A percentile compares a stretch with the other conserved stretches of the same genome.
Evolutionary conservation across 140 eudicot genomes (phyloP).

Genomic region (Cichorium intybus): DNA sequence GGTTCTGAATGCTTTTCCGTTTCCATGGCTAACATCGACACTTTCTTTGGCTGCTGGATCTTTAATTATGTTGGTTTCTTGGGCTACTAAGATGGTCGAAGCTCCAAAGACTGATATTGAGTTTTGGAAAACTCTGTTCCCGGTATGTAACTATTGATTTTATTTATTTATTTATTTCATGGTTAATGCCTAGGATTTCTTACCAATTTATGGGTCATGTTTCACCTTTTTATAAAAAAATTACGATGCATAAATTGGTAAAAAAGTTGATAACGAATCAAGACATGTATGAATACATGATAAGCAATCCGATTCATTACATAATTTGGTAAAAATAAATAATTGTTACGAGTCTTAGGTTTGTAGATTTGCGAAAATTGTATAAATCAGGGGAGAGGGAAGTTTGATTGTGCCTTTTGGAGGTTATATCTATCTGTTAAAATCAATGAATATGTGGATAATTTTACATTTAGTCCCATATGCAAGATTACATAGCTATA

Average conservation of each 20-base stretch:
- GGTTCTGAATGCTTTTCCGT: conserved; percentile 68
- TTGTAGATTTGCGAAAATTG: no score
- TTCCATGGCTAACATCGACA: conserved; percentile 61
- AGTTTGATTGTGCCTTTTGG: no score
- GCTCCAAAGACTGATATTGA: conserved; percentile 56
- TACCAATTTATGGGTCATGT: no score
- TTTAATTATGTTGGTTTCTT: conserved; percentile 55
- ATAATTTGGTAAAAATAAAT: no score
- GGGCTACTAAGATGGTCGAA: conserved; percentile 52
- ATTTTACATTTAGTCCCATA: no score
- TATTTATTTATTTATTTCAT: background rate
- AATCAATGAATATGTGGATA: no score
- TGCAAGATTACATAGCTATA: no score
- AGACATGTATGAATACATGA: background rate
- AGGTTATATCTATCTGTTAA: no score
- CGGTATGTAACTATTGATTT: conserved; percentile 32
- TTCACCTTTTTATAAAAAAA: no score
- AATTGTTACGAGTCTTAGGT: no score
- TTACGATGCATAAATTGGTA: background rate
- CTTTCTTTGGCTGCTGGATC: conserved; percentile 65
- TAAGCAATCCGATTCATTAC: background rate
- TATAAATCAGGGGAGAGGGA: no score
- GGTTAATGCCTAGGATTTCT: background rate
- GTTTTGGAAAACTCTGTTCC: conserved; percentile 59
- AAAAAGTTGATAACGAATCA: background rate